Conservation (phyloP, 176 grass and related monocot species). For the Juncus effusus region DNA sequence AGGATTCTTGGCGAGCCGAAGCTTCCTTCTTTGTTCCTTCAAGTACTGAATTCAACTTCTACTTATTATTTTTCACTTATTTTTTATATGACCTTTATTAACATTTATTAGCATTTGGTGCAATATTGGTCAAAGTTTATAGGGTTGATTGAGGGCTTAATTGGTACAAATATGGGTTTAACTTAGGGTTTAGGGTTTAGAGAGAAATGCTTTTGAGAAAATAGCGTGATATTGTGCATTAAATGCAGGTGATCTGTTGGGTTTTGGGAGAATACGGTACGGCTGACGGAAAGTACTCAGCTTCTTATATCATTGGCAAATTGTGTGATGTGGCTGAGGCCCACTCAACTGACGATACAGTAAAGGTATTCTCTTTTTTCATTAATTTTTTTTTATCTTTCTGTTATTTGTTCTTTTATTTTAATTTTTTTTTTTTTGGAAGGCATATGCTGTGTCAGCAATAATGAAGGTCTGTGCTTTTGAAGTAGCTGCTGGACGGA, state of each 20-base stretch:
- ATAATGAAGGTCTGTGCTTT: constrained; percentile 96
- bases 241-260: constrained; percentile 94
- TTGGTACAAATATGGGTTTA: no score
- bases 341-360: constrained; percentile 85
- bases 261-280: constrained; percentile 98
- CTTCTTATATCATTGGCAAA: constrained; percentile 89
- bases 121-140: no score
- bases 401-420: constrained; percentile 19
- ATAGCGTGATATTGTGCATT: constrained; percentile 7
- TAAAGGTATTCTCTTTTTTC: constrained; percentile 53
- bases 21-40: constrained; percentile 95
- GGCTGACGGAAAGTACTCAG: constrained; percentile 80
- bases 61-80: constrained; percentile 14
- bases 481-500: constrained; percentile 80
- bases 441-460: constrained; percentile 91
- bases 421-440: constrained; percentile 29
- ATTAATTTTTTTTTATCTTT: not conserved
- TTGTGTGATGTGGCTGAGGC: constrained; percentile 94
- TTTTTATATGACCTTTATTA: no score
- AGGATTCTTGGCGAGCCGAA: constrained; percentile 94
- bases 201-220: no score
- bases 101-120: no score
- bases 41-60: constrained; percentile 57
- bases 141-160: no score
- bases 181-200: no score